These are phyloP conservation scores for Talaromyces verruculosus DNA, from an alignment of 2,329 filamentous ascomycete genomes.

Conservation along the genomic window DNA sequence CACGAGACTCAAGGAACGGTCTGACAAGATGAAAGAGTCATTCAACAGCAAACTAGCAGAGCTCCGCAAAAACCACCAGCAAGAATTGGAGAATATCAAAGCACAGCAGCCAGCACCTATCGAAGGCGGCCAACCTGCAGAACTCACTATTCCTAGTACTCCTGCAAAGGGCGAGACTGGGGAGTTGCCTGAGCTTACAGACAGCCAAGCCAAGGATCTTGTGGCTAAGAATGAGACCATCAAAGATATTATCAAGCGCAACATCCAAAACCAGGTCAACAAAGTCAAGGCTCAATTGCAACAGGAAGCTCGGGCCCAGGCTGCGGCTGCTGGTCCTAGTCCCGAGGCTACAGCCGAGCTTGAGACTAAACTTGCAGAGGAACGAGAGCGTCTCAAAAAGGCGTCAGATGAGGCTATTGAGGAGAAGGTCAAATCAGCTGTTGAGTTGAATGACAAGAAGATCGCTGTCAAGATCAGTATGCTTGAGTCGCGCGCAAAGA, in stretches of 20 bases:
- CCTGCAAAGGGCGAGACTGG: conserved; percentile 34
- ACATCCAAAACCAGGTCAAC: conserved; percentile 54
- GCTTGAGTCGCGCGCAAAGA: conserved; percentile 67
- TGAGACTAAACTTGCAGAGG: conserved; percentile 41
- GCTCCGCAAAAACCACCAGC: conserved; percentile 50
- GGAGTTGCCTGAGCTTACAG: conserved; percentile 45
- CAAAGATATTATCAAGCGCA: conserved; percentile 54
- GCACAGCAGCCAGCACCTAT: conserved; percentile 36
- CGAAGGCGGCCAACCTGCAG: conserved; percentile 34
- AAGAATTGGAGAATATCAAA: conserved; percentile 51
- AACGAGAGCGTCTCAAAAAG: conserved; percentile 45
- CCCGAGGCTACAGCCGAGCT: conserved; percentile 40
- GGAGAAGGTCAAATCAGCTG: conserved; percentile 58
- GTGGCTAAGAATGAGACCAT: conserved; percentile 52
- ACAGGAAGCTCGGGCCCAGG: conserved; percentile 40
- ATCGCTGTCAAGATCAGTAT: conserved; percentile 74
- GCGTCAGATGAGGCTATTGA: conserved; percentile 58
- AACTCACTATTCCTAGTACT: conserved; percentile 25
- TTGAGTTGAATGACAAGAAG: conserved; percentile 73
- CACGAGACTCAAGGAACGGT: conserved; percentile 48
- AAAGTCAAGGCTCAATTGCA: conserved; percentile 36
- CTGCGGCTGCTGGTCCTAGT: conserved; percentile 28
- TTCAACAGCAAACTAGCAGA: conserved; percentile 68
- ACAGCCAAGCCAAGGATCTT: conserved; percentile 52
- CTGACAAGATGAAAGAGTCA: conserved; percentile 63